Conservation (phyloP, 768 basidiomycete species). For the Tricholoma terreum region DNA sequence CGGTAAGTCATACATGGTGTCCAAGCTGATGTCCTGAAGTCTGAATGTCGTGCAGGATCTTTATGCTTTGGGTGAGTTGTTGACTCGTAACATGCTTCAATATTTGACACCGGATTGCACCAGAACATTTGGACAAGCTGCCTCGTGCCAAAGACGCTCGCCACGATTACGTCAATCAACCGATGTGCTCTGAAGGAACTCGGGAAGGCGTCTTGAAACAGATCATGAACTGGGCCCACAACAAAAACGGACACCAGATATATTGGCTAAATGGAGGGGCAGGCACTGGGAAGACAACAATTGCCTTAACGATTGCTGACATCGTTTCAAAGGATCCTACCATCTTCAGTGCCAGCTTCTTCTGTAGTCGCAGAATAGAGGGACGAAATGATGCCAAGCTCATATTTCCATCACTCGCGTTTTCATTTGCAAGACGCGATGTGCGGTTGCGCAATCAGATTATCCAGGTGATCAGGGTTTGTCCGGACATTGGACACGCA, state of each 20-base stretch:
- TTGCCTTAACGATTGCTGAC: slow-evolving; percentile 18
- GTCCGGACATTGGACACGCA: slow-evolving; percentile 18
- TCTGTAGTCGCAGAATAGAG: slow-evolving; percentile 23
- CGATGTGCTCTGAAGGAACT: slow-evolving; percentile 19
- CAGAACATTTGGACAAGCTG: slow-evolving; percentile 16
- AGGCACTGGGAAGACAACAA: slow-evolving; percentile 24
- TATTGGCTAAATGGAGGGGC: slow-evolving; percentile 24
- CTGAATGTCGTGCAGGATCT: slow-evolving; percentile 5
- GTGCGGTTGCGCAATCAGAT: slow-evolving; percentile 15
- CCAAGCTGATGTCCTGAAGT: not conserved
- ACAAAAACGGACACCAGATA: slow-evolving; percentile 14
- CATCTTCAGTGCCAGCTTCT: slow-evolving; percentile 26
- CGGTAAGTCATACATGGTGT: slow-evolving; percentile 3
- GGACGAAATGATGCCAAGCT: slow-evolving; percentile 20
- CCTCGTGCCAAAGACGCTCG: slow-evolving; percentile 16
- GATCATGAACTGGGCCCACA: slow-evolving; percentile 18
- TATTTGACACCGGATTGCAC: not conserved
- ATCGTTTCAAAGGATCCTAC: slow-evolving; percentile 7
- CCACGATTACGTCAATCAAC: slow-evolving; percentile 13
- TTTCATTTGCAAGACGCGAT: slow-evolving; percentile 18
- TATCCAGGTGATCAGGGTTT: slow-evolving; percentile 10
- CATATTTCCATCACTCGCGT: slow-evolving; percentile 24
- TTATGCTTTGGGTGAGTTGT: slow-evolving; percentile 10
- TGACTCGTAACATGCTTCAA: too few relatives aligned
- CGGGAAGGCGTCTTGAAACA: slow-evolving; percentile 17